Evolutionary conservation across 129 eudicot species (phyloP).

Genomic region (Calendula officinalis): DNA sequence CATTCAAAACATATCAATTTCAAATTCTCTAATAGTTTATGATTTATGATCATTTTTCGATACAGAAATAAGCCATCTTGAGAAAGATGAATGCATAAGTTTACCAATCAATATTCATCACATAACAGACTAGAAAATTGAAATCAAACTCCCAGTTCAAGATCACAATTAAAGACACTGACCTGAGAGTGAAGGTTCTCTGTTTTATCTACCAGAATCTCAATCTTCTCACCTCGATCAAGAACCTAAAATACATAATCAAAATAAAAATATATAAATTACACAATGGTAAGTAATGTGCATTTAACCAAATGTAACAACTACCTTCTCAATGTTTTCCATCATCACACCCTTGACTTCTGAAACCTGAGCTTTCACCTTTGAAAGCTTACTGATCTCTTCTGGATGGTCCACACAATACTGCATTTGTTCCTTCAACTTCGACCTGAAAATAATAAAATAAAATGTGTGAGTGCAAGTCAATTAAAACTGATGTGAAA

Average conservation of each 20-base stretch:
- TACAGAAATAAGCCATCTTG: background rate
- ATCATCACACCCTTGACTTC: background rate
- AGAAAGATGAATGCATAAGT: no score
- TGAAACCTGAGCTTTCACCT: conserved; percentile 2
- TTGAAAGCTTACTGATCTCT: background rate
- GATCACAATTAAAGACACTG: no score
- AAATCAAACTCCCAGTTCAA: no score
- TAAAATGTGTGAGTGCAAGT: background rate
- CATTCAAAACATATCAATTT: no score
- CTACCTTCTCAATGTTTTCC: conserved; percentile 6
- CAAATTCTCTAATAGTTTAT: no score
- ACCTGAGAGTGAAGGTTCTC: background rate
- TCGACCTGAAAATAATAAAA: background rate
- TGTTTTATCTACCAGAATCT: background rate
- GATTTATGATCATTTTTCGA: background rate
- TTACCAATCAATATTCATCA: no score
- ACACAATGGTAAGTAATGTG: background rate
- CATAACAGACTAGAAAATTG: no score
- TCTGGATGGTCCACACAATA: conserved; percentile 3
- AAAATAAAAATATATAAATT: background rate
- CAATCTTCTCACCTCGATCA: background rate
- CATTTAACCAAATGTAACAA: background rate
- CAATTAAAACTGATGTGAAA: no score
- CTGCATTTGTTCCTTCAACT: conserved; percentile 2
- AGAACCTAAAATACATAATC: background rate